Evolutionary conservation across 2,329 filamentous ascomycete genomes (phyloP), one percentile per base, ranked within the genome.

Genomic region (Metarhizium brunneum): DNA sequence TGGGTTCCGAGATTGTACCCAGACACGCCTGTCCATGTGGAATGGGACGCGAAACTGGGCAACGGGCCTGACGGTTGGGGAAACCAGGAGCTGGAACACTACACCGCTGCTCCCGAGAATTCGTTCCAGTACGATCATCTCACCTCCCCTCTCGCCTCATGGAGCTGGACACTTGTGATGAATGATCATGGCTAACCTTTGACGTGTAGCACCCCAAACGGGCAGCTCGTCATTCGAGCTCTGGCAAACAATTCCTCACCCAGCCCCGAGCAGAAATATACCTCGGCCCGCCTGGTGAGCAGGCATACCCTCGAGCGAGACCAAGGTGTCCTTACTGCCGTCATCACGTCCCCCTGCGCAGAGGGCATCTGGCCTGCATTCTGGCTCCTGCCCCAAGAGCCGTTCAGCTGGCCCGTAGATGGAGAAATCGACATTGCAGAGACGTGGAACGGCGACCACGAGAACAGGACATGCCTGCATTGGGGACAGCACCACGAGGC

Each of bases 371-470:
- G 81, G 81, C 81, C 81, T 1, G 81, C 81, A 0, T 83, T 83
- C 62, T 84, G 81, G 81, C 73, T 84, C 53, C 69, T 84, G 6
- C 81, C 81, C 0, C 66, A 72, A 36, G 78, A 84, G 59, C 81
- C 81, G 0, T 84, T 83, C 61, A 66, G 68, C 0, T 84, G 81
- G 81, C 81, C 81, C 0, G 73, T 68, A 0, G 81, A 84, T 57
- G 81, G 81, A 55, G 81, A 84, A 64, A 70, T 84, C 13, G 81
- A 84, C 64, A 80, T 84, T 50, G 76, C 80, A 45, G 81, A 84
- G 66, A 77, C 73, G n/a, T 84, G 81, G 81, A 83, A 84, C 59
- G 80, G 76, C 18, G 77, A 82, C 57, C 64, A 66, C 38, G 70
- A 76, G 50, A 84, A 84, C 62, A 76, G 80, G 54, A 73, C 73